phyloP scores from a whole-genome alignment of 768 basidiomycete species.

The Hygrophorus russula region DNA sequence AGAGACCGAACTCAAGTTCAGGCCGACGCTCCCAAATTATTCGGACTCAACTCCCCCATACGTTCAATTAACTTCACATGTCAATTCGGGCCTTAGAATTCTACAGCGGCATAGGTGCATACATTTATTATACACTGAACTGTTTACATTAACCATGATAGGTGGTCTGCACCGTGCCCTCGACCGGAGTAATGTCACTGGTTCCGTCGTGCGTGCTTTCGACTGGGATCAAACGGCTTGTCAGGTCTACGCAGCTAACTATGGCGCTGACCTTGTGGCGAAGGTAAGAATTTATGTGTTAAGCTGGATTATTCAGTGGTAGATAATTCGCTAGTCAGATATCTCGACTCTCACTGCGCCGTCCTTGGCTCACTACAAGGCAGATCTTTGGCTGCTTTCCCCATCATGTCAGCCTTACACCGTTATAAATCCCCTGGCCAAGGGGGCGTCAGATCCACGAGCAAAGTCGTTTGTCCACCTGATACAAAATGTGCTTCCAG shows the following conservation, averaged over 20 bases:
- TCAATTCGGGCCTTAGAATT: slow-evolving; percentile 35
- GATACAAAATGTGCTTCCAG: slow-evolving; percentile 49
- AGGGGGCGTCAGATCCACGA: slow-evolving; percentile 61
- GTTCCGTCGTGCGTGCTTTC: slow-evolving; percentile 51
- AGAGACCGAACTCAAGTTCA: too few species aligned
- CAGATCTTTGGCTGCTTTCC: slow-evolving; percentile 67
- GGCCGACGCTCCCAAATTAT: too few species aligned
- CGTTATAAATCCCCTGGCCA: slow-evolving; percentile 60
- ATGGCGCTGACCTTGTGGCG: slow-evolving; percentile 32
- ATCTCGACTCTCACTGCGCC: slow-evolving; percentile 45
- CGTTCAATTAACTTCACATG: neutral
- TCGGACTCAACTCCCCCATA: neutral
- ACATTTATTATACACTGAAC: slow-evolving; percentile 6
- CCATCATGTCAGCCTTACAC: slow-evolving; percentile 84
- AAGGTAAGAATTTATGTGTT: slow-evolving; percentile 28
- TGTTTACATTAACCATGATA: slow-evolving; percentile 14
- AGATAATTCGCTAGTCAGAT: slow-evolving; percentile 32
- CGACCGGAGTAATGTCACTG: slow-evolving; percentile 33
- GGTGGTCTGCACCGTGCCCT: slow-evolving; percentile 70
- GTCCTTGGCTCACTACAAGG: slow-evolving; percentile 33
- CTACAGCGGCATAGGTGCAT: slow-evolving; percentile 70
- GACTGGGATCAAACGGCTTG: slow-evolving; percentile 77
- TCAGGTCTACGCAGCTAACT: slow-evolving; percentile 56
- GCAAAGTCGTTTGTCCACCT: slow-evolving; percentile 70
- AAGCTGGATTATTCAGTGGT: slow-evolving; percentile 3